These are phyloP conservation scores for Marchantia polymorpha DNA, from an alignment of 225 moss, liverwort and hornwort species.

Conservation along the genomic window DNA sequence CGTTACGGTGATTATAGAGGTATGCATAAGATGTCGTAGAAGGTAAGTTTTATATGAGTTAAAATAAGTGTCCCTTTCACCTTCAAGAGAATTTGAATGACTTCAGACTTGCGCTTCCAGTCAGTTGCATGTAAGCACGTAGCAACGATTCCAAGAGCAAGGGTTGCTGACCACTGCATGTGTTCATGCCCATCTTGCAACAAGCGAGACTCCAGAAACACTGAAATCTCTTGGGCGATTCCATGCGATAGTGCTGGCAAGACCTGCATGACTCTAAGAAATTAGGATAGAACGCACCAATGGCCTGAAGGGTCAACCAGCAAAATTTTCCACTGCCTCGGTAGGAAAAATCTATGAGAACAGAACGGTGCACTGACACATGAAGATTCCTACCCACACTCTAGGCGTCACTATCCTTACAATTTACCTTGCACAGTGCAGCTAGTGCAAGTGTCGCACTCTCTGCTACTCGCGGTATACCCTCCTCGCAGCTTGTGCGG, in stretches of 20 bases:
- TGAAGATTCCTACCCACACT: neutral
- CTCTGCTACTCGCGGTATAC: slow-evolving; percentile 48
- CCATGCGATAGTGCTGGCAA: slow-evolving; percentile 36
- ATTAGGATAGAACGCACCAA: neutral
- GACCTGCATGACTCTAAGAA: slow-evolving; percentile 25
- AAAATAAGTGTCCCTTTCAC: slow-evolving; percentile 12
- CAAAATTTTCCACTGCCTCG: neutral
- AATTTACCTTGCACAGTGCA: slow-evolving; percentile 42
- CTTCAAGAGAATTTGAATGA: slow-evolving; percentile 47
- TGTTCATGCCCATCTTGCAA: slow-evolving; percentile 52
- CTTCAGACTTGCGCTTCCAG: slow-evolving; percentile 40
- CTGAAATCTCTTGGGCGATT: slow-evolving; percentile 35
- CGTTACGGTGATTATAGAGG: too few species aligned
- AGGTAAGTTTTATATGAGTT: too few species aligned
- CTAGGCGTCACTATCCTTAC: neutral
- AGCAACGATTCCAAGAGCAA: slow-evolving; percentile 42
- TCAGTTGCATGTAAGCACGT: slow-evolving; percentile 49
- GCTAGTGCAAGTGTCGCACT: slow-evolving; percentile 48
- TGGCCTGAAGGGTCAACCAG: neutral
- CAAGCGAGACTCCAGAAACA: slow-evolving; percentile 39
- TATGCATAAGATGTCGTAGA: too few species aligned
- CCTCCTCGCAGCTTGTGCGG: slow-evolving; percentile 37
- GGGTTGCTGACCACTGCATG: slow-evolving; percentile 53
- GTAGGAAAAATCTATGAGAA: neutral
- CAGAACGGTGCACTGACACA: too few species aligned